Conservation (phyloP, 192 early-diverging fungal genomes). For the Coemansia javaensis region DNA sequence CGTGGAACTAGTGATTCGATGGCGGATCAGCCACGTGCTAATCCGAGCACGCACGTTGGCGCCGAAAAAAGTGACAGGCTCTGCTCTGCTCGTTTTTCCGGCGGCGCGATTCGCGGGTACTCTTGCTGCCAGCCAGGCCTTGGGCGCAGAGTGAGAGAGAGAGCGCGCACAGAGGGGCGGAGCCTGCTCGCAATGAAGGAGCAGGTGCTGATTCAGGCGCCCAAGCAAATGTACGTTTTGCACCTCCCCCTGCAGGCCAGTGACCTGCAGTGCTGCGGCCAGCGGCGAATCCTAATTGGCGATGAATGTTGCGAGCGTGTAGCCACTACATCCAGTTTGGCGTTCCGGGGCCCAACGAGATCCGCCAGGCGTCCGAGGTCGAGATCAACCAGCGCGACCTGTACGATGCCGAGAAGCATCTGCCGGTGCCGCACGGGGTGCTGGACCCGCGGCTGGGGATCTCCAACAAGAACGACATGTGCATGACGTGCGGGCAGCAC, state of each 20-base stretch:
- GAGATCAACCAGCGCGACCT: conserved; percentile 89
- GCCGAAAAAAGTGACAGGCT: no score
- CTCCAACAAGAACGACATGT: conserved; percentile 74
- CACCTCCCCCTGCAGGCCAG: neutral
- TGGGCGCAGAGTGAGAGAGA: neutral
- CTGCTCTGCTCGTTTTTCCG: no score
- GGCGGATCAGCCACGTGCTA: no score
- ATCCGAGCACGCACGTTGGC: no score
- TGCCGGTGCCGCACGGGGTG: conserved; percentile 79
- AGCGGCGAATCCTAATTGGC: no score
- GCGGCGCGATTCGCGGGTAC: conserved; percentile 8
- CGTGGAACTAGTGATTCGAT: no score
- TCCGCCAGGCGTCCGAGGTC: conserved; percentile 83
- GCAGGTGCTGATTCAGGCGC: conserved; percentile 62
- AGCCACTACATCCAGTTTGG: conserved; percentile 95
- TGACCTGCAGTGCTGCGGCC: no score
- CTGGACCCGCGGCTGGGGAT: conserved; percentile 87
- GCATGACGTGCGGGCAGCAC: conserved; percentile 86
- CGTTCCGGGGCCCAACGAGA: conserved; percentile 82
- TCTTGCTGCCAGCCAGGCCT: no score
- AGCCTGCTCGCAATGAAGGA: conserved; percentile 64
- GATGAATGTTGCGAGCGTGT: no score
- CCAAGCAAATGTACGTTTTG: conserved; percentile 67
- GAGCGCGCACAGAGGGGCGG: no score
- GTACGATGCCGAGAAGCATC: conserved; percentile 63